These are phyloP conservation scores for Scleroderma citrinum DNA, from an alignment of 768 basidiomycete genomes.

Conservation along the genomic window DNA sequence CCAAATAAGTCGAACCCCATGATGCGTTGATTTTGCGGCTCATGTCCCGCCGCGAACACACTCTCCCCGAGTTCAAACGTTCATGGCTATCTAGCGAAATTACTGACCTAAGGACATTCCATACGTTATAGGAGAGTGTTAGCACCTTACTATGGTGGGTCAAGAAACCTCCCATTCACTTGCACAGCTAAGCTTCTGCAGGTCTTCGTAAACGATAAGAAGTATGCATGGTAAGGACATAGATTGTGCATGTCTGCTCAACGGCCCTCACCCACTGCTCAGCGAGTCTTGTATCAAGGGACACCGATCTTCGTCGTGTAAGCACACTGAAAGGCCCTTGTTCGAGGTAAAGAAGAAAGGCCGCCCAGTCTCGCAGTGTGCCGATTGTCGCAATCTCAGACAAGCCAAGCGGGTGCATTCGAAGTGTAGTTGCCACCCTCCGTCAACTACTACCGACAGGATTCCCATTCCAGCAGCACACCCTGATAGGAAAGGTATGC, in stretches of 20 bases:
- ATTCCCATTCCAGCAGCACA: constrained; percentile 28
- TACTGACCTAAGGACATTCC: not conserved
- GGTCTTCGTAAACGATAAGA: constrained; percentile 74
- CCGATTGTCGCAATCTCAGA: constrained; percentile 74
- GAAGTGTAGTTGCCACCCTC: constrained; percentile 66
- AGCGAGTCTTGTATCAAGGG: constrained; percentile 95
- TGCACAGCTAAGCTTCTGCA: constrained; percentile 10
- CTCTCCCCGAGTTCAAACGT: not conserved
- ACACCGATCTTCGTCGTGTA: constrained; percentile 85
- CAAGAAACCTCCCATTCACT: not conserved
- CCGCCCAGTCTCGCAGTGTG: constrained; percentile 85
- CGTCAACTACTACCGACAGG: constrained; percentile 24
- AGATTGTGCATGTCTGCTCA: not conserved
- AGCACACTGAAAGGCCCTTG: constrained; percentile 82
- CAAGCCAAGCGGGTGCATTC: constrained; percentile 78
- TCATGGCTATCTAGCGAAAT: no score
- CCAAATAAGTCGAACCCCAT: no score
- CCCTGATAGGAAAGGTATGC: constrained; percentile 30
- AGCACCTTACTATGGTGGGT: constrained; percentile 15
- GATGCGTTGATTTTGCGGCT: no score
- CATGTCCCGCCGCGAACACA: no score
- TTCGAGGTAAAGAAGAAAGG: constrained; percentile 94
- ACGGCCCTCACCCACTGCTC: constrained; percentile 11
- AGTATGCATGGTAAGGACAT: constrained; percentile 59
- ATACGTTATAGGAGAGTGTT: no score